Conservation (phyloP, 1,284 basidiomycete species). For the Coniferiporia weirii region DNA sequence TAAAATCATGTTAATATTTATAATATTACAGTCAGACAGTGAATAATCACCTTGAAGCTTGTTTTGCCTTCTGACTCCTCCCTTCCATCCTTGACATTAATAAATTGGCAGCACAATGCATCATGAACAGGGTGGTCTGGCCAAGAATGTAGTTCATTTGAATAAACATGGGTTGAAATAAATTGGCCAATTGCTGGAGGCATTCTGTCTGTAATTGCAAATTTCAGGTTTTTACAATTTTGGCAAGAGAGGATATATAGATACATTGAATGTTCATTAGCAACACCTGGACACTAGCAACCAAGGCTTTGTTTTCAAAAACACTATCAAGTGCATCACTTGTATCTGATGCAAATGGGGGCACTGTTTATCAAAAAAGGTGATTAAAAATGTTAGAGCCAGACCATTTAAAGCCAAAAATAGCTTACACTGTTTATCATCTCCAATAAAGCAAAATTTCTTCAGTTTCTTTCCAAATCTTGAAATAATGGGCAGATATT, state of each 20-base stretch:
- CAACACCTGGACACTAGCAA: constrained; percentile 27
- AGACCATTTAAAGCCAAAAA: neutral
- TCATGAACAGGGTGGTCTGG: constrained; percentile 38
- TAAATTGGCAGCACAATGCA: constrained; percentile 43
- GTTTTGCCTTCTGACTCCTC: constrained; percentile 32
- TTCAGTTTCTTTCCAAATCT: constrained; percentile 38
- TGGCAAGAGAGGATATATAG: constrained; percentile 21
- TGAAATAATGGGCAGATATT: constrained; percentile 51
- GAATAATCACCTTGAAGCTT: constrained; percentile 37
- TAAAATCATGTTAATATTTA: neutral
- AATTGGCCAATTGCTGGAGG: constrained; percentile 69
- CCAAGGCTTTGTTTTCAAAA: constrained; percentile 50
- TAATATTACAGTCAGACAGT: constrained; percentile 1
- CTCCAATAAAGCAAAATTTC: constrained; percentile 70
- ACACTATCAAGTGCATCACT: constrained; percentile 47
- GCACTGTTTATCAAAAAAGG: constrained; percentile 30
- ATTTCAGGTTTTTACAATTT: constrained; percentile 4
- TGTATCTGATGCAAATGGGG: constrained; percentile 50
- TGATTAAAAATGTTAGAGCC: constrained; percentile 4
- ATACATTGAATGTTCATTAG: constrained; percentile 58
- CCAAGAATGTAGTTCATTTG: constrained; percentile 33
- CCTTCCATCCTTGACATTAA: constrained; percentile 41
- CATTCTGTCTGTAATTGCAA: constrained; percentile 55
- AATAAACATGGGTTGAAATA: constrained; percentile 61
- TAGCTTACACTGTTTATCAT: constrained; percentile 64